Percentiles rank a stretch among this genome's conserved stretches.
Evolutionary conservation across 2,329 filamentous ascomycete species (phyloP).

Genomic region (Fusarium drepaniforme): DNA sequence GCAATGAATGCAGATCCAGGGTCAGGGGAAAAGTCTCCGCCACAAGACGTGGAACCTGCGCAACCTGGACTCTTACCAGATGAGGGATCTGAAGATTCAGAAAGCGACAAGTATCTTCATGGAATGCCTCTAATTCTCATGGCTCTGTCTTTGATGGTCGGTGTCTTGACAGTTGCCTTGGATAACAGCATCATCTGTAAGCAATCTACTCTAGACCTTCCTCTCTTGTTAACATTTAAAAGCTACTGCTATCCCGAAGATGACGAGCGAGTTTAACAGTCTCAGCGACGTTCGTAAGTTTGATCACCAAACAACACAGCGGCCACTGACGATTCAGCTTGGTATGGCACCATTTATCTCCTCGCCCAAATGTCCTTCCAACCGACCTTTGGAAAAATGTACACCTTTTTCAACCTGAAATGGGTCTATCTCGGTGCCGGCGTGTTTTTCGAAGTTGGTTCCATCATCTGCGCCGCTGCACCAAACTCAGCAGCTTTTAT

Average conservation of each 20-base stretch:
- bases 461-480: conserved; percentile 44
- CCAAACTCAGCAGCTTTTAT: conserved; percentile 52
- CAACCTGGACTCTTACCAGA: neutral
- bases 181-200: conserved; percentile 41
- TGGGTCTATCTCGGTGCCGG: conserved; percentile 43
- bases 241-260: conserved; percentile 44
- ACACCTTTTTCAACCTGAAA: conserved; percentile 49
- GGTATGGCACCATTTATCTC: conserved; percentile 47
- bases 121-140: conserved; percentile 24
- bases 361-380: conserved; percentile 42
- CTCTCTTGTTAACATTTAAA: neutral
- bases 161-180: conserved; percentile 34
- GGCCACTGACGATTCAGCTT: conserved; percentile 36
- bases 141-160: conserved; percentile 34
- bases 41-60: neutral
- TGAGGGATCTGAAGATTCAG: neutral
- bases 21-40: neutral
- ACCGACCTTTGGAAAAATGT: conserved; percentile 48
- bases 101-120: conserved; percentile 25
- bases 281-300: conserved; percentile 45
- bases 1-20: neutral
- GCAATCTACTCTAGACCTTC: rapidly evolving
- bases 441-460: conserved; percentile 42
- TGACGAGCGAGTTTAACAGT: conserved; percentile 48
- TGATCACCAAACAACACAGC: rapidly evolving